These are phyloP conservation scores for Coprinopsis strossmayeri DNA, from an alignment of 768 basidiomycete species.

Conservation along the genomic window DNA sequence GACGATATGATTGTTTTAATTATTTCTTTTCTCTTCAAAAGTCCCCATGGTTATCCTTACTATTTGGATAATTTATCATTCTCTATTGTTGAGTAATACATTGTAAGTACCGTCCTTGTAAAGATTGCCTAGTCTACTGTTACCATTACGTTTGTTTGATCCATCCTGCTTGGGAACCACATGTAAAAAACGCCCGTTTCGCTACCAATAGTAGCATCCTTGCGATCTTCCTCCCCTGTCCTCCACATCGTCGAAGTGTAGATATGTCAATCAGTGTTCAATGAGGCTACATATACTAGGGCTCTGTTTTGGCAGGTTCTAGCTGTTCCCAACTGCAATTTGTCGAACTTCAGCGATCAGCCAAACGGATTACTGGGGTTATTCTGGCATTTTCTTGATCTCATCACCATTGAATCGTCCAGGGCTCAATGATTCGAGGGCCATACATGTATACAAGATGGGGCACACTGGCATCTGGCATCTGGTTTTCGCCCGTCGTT, in stretches of 20 bases:
- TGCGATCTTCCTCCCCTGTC: not conserved
- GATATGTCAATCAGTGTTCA: too few species aligned
- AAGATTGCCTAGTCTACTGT: not conserved
- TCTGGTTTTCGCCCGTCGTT: too few species aligned
- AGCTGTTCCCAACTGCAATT: too few species aligned
- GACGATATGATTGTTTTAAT: not conserved
- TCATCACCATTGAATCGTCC: not conserved
- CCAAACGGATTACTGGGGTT: not conserved
- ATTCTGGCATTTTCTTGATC: constrained; percentile 1
- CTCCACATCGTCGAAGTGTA: not conserved
- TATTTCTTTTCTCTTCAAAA: not conserved
- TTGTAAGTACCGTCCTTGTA: not conserved
- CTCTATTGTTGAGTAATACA: not conserved
- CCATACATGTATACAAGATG: too few species aligned
- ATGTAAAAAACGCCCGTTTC: not conserved
- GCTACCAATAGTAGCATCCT: not conserved
- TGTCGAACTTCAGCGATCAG: too few species aligned
- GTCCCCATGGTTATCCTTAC: not conserved
- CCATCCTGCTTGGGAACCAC: not conserved
- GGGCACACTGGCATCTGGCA: too few species aligned
- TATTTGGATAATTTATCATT: not conserved
- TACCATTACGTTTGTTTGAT: not conserved
- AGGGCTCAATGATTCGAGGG: too few species aligned
- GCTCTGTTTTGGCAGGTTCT: too few species aligned
- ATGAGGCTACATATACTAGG: too few species aligned